Evolutionary conservation across 495 filamentous ascomycete genomes (phyloP), one percentile per base, ranked within the genome.

Genomic region (Baudoinia panamericana): DNA sequence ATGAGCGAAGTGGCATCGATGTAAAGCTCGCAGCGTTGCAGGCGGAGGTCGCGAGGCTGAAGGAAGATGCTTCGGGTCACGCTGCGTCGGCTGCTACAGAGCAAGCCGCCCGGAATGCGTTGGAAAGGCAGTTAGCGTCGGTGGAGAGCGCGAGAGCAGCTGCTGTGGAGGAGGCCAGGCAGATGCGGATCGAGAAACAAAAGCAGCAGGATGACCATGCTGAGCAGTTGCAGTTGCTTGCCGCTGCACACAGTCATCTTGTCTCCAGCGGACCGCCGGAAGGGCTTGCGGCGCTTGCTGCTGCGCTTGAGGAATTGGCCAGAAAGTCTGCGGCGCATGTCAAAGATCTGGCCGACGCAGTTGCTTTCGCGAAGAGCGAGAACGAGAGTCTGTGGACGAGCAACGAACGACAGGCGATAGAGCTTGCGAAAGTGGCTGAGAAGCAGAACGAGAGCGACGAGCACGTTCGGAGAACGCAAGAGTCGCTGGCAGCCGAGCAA

Each of bases 1-100:
- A 87, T 49, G 83, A 86, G 46, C 78, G 72, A 53, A 68, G 71
- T 5, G 72, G 68, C 1, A 64, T 70, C 7, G 80, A 92, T 34
- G 72, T 80, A 17, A 77, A 68, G 34, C 68, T 84, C 13, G 73
- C 71, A n/a, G 60, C 67, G 6, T 66, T 93, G 1, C 72, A 84
- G 53, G 58, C 67, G 12, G 82, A 93, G 42, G 60, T 93, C 17
- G 76, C 84, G 16, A 30, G 42, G 12, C 24, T 50, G 32, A 54
- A 43, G 30, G 34, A 50, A 12, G 45, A 54, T 32, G 26, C 46
- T 15, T 16, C 25, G 19, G 48, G 43, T 5, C 48, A 51, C 31
- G 48, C 48, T 18, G 65, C 69, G 8, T 0, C 68, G 68, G 46
- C 70, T 61, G 21, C 69, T 74, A 53, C 55, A 69, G 32, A 67